Evolutionary conservation across 768 basidiomycete species (phyloP).

Genomic region (Tulasnella sp.): DNA sequence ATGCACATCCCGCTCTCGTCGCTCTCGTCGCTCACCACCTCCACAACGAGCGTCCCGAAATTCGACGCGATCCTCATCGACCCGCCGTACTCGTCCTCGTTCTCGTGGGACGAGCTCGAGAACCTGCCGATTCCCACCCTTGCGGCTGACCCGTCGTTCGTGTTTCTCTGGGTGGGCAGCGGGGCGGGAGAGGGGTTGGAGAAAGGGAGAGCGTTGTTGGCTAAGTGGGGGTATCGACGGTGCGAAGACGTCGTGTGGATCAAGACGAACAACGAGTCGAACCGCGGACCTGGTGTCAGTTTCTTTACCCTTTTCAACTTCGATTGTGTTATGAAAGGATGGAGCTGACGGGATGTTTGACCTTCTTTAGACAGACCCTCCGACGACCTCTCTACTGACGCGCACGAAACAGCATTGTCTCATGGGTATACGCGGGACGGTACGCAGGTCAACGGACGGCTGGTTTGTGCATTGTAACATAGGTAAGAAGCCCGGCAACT

Average conservation of each 20-base stretch:
- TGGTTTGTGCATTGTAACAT: conserved; percentile 99
- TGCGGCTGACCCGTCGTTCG: conserved; percentile 83
- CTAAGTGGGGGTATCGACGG: conserved; percentile 87
- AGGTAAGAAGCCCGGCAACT: conserved; percentile 34
- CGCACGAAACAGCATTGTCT: conserved; percentile 93
- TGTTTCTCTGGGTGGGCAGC: conserved; percentile 93
- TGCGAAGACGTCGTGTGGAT: conserved; percentile 99
- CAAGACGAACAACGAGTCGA: conserved; percentile 69
- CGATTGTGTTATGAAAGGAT: background rate
- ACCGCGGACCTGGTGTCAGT: conserved; percentile 64
- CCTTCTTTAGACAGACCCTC: conserved; percentile 56
- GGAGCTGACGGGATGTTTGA: conserved; percentile 4
- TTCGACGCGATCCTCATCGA: conserved; percentile 90
- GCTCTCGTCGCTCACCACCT: conserved; percentile 37
- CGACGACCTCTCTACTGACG: conserved; percentile 74
- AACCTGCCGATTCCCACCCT: conserved; percentile 70
- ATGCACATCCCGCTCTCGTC: conserved; percentile 55
- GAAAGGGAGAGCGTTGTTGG: conserved; percentile 78
- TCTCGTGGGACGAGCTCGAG: conserved; percentile 75
- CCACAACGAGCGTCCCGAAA: conserved; percentile 28
- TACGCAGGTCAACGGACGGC: conserved; percentile 84
- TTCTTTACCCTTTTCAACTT: background rate
- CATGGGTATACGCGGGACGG: conserved; percentile 95
- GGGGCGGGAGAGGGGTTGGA: conserved; percentile 87
- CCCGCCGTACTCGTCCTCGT: conserved; percentile 78